A percentile compares a stretch with the other conserved stretches of the same genome.
phyloP scores from a whole-genome alignment of 345 rosid species.

The Erucastrum elatum region DNA sequence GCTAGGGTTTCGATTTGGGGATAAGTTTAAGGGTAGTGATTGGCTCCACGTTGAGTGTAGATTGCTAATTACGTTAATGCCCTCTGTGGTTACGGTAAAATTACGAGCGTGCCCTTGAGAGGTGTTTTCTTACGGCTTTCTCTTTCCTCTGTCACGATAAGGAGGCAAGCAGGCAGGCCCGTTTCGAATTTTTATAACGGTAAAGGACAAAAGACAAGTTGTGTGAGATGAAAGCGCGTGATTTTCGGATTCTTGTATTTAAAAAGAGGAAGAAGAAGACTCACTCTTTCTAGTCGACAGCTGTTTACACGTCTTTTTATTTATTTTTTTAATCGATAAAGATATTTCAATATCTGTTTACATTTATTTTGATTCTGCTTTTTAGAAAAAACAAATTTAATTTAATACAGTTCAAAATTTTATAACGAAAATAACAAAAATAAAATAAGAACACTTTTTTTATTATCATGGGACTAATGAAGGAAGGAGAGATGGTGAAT shows the following conservation, averaged over 20 bases:
- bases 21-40: constrained; percentile 61
- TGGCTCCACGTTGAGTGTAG: constrained; percentile 35
- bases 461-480: too few relatives aligned
- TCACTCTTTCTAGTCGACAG: constrained; percentile 34
- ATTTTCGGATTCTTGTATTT: constrained; percentile 37
- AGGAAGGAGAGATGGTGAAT: too few relatives aligned
- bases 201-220: constrained; percentile 45
- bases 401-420: too few relatives aligned
- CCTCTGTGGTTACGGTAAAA: neutral
- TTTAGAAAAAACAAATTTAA: too few relatives aligned
- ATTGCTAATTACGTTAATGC: constrained; percentile 39
- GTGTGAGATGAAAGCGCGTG: constrained; percentile 42
- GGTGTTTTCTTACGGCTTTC: neutral
- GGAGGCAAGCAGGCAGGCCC: neutral
- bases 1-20: constrained; percentile 56
- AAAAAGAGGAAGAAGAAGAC: constrained; percentile 10
- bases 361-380: too few relatives aligned
- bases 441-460: too few relatives aligned
- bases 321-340: too few relatives aligned
- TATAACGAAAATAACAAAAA: too few relatives aligned
- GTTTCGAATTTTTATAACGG: neutral
- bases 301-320: constrained; percentile 27
- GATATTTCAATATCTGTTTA: too few relatives aligned
- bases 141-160: constrained; percentile 25
- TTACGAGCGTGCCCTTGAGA: neutral